Evolutionary conservation across 371 early-diverging fungal genomes (phyloP), one percentile per base, ranked within the genome.

Genomic region (Rhizomucor pusillus): DNA sequence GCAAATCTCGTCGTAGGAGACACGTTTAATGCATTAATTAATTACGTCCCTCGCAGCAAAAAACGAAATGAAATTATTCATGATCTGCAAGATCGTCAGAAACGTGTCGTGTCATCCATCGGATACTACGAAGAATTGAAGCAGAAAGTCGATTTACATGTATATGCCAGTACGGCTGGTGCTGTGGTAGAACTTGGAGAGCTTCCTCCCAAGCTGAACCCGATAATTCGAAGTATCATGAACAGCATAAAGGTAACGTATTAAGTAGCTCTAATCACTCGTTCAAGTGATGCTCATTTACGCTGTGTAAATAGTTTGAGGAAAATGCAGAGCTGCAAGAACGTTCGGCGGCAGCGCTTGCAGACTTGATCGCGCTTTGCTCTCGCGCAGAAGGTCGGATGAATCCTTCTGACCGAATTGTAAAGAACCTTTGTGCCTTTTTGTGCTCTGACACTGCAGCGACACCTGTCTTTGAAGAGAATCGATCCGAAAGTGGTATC

Each of bases 171-270:
- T n/a, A 76, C 89, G 22, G 90, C 96, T 6, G 83, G 90, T 0
- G 94, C 97, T 1, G 84, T 93, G 2, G 86, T 93, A 5, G 81
- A 85, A 13, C 59, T 94, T 12, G 92, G 90, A 10, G 71, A 65
- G 1, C 69, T 97, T 11, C 97, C 97, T 5, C 51, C 77, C 1
- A 94, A 92, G 63, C 79, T 95, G 11, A 94, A 89, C 55, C 89
- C 91, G 3, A 73, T 98, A 11, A 84, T 97, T 45, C 85, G 93
- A 19, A 75, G 91, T 46, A 73, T 98, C 22, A 97, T 95, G 94
- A 85, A 88, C 54, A 82, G 90, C 11, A 81, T 97, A 50, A 92
- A 94, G 68, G 57, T 61, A 62, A 51, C 48, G 24, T 16, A n/a
- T 46, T 14, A 22, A 18, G 3, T 10, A 20, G 29, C 7, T 29